phyloP scores from a whole-genome alignment of 2,329 filamentous ascomycete species.

The Nannizzia gypsea region DNA sequence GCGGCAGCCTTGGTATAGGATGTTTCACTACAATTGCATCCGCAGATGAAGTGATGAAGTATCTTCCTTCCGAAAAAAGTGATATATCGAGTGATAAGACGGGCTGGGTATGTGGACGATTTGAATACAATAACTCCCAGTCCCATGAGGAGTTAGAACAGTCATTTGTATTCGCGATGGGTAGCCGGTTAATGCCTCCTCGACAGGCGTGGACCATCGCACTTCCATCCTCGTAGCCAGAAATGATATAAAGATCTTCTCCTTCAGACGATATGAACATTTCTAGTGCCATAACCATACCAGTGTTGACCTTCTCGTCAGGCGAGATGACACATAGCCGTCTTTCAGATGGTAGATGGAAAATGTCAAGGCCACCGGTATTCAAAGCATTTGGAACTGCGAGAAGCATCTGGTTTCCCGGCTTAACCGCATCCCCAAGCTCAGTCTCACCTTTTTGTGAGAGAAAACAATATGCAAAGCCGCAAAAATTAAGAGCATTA shows the following conservation, averaged over 20 bases:
- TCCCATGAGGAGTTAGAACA: constrained; percentile 22
- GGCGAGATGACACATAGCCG: constrained; percentile 51
- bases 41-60: constrained; percentile 69
- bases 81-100: constrained; percentile 60
- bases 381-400: constrained; percentile 69
- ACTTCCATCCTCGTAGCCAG: constrained; percentile 78
- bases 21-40: constrained; percentile 72
- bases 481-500: constrained; percentile 92
- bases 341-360: constrained; percentile 61
- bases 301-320: constrained; percentile 35
- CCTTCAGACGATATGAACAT: constrained; percentile 41
- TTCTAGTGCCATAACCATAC: constrained; percentile 77
- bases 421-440: background rate
- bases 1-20: constrained; percentile 40
- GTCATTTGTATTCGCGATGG: background rate
- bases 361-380: constrained; percentile 72
- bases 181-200: constrained; percentile 17
- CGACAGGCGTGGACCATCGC: constrained; percentile 52
- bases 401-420: constrained; percentile 37
- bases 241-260: constrained; percentile 49
- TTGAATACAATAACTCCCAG: constrained; percentile 50
- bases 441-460: background rate
- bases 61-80: constrained; percentile 34
- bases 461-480: constrained; percentile 54
- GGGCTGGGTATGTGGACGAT: constrained; percentile 64